Conservation (phyloP, 306 rosid species). For the Aeschynomene evenia region DNA sequence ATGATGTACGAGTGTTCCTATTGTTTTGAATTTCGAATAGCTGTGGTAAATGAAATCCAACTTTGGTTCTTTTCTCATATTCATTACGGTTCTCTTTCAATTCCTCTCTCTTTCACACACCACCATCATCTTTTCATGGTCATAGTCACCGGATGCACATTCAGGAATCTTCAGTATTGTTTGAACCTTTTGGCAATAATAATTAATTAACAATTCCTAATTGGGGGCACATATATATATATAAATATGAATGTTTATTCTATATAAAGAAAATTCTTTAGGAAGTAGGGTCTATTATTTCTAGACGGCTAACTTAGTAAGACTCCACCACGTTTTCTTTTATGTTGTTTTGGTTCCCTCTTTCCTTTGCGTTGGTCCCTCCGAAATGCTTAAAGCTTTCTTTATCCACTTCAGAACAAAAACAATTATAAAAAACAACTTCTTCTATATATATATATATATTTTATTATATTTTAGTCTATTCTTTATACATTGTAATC, state of each 20-base stretch:
- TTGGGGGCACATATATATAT: no score
- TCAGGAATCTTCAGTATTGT: not conserved
- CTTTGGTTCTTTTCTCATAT: not conserved
- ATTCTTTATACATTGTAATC: not conserved
- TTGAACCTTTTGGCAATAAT: not conserved
- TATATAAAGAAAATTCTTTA: not conserved
- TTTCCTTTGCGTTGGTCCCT: not conserved
- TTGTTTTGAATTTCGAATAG: not conserved
- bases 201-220: not conserved
- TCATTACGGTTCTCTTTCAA: not conserved
- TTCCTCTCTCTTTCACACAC: not conserved
- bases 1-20: no score
- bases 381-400: slow-evolving; percentile 1
- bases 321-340: not conserved
- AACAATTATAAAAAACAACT: not conserved
- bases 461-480: no score
- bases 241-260: not conserved
- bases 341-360: not conserved
- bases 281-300: not conserved
- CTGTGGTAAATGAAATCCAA: not conserved
- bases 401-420: not conserved
- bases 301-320: not conserved
- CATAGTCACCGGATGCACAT: not conserved
- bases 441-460: not conserved
- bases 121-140: not conserved